phyloP scores from a whole-genome alignment of 1,139 yeast genomes.

The Waltiozyma sp. region DNA sequence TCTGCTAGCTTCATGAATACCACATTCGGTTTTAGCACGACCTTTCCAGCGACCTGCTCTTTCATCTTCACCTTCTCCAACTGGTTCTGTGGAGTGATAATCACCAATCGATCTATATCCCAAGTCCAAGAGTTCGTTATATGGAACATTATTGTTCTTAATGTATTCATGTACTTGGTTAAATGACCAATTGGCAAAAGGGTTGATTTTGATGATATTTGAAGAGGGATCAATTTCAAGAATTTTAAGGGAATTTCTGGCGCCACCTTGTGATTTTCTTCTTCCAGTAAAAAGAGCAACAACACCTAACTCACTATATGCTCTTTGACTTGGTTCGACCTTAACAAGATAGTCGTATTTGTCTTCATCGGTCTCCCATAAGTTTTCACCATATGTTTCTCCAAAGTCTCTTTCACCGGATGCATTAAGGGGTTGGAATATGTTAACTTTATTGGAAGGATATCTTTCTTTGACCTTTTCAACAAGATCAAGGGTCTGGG shows the following conservation, averaged over 20 bases:
- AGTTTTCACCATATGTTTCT: slow-evolving; percentile 52
- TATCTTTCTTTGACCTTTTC: slow-evolving; percentile 47
- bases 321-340: slow-evolving; percentile 87
- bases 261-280: slow-evolving; percentile 83
- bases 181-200: slow-evolving; percentile 79
- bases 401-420: slow-evolving; percentile 55
- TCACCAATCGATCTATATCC: slow-evolving; percentile 94
- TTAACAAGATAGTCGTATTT: slow-evolving; percentile 80
- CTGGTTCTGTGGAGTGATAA: slow-evolving; percentile 91
- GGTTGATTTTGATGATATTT: slow-evolving; percentile 76
- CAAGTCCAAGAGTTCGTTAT: slow-evolving; percentile 68
- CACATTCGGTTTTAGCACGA: slow-evolving; percentile 86
- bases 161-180: slow-evolving; percentile 60
- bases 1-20: slow-evolving; percentile 74
- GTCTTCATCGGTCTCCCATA: slow-evolving; percentile 80
- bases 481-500: slow-evolving; percentile 79
- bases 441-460: slow-evolving; percentile 25
- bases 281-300: slow-evolving; percentile 89
- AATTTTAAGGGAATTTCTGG: slow-evolving; percentile 61
- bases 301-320: slow-evolving; percentile 61
- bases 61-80: slow-evolving; percentile 86
- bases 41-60: slow-evolving; percentile 97
- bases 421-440: slow-evolving; percentile 55
- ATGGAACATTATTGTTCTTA: slow-evolving; percentile 64
- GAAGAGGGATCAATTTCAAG: slow-evolving; percentile 64